phyloP scores from a whole-genome alignment of 2,329 filamentous ascomycete species.

The Aureobasidium vineae region DNA sequence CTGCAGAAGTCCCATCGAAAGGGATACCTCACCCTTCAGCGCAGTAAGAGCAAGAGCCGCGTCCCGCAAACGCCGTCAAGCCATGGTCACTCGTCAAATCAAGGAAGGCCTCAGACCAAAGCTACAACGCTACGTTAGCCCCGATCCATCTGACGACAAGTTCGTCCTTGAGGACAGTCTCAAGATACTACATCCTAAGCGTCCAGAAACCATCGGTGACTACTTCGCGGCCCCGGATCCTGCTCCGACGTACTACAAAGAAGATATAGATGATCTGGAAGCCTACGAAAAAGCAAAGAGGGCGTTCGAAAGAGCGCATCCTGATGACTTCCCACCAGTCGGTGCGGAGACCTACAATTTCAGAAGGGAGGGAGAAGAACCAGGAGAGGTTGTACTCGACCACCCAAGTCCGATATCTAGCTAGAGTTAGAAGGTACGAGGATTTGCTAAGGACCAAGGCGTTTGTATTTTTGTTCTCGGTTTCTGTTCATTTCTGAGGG shows the following conservation, averaged over 20 bases:
- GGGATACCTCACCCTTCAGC: background rate
- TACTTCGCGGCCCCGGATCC: background rate
- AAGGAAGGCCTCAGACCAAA: background rate
- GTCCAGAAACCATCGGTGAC: background rate
- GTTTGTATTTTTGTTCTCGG: background rate
- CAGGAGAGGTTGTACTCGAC: background rate
- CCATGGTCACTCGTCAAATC: background rate
- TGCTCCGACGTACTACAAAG: background rate
- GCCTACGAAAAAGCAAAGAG: background rate
- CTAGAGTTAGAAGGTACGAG: background rate
- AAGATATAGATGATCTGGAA: slow-evolving; percentile 1
- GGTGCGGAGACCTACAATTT: background rate
- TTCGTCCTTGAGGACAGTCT: background rate
- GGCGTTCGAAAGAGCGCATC: background rate
- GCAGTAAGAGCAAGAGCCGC: background rate
- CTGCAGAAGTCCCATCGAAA: background rate
- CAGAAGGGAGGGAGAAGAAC: background rate
- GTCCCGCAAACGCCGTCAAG: background rate
- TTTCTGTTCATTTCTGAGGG: background rate
- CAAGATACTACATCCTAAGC: slow-evolving; percentile 1
- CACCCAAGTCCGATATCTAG: background rate
- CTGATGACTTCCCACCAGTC: background rate
- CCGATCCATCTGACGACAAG: background rate
- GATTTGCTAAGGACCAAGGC: background rate
- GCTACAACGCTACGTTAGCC: background rate